A percentile compares a stretch with the other conserved stretches of the same genome.
phyloP scores from a whole-genome alignment of 768 basidiomycete genomes.

The Phaeotremella fagi region DNA sequence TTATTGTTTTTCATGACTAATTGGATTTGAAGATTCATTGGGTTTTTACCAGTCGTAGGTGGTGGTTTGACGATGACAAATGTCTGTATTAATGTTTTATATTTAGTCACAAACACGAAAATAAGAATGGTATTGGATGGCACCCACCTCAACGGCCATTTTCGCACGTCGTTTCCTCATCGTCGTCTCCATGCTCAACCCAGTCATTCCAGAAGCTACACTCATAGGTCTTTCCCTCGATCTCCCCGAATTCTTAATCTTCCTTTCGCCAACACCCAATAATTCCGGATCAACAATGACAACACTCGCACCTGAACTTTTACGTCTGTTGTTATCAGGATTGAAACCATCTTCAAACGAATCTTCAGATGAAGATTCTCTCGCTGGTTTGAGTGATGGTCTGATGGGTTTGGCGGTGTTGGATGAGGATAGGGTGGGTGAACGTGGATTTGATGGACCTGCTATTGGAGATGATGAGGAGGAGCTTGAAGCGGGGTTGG shows the following conservation, averaged over 20 bases:
- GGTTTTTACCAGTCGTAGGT: slow-evolving; percentile 75
- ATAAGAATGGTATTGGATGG: not conserved
- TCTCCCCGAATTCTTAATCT: slow-evolving; percentile 1
- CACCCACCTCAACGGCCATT: slow-evolving; percentile 18
- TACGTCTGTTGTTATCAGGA: slow-evolving; percentile 18
- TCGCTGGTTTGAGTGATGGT: slow-evolving; percentile 10
- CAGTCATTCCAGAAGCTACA: slow-evolving; percentile 6
- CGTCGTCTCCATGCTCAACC: slow-evolving; percentile 6
- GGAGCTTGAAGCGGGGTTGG: too few relatives aligned
- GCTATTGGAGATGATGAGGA: not conserved
- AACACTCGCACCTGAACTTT: slow-evolving; percentile 10
- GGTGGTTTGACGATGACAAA: slow-evolving; percentile 90
- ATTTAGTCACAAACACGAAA: not conserved
- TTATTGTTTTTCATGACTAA: slow-evolving; percentile 54
- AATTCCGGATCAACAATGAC: not conserved
- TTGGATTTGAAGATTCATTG: slow-evolving; percentile 85
- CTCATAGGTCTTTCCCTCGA: slow-evolving; percentile 9
- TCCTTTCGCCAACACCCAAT: slow-evolving; percentile 9
- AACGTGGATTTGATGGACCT: not conserved
- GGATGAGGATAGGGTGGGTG: not conserved
- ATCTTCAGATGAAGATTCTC: slow-evolving; percentile 7
- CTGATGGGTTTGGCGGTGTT: not conserved
- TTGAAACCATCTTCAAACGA: not conserved
- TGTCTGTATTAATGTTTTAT: slow-evolving; percentile 54
- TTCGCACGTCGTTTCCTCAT: slow-evolving; percentile 6